Evolutionary conservation across 2,329 filamentous ascomycete genomes (phyloP).

Genomic region (Plenodomus lindquistii): DNA sequence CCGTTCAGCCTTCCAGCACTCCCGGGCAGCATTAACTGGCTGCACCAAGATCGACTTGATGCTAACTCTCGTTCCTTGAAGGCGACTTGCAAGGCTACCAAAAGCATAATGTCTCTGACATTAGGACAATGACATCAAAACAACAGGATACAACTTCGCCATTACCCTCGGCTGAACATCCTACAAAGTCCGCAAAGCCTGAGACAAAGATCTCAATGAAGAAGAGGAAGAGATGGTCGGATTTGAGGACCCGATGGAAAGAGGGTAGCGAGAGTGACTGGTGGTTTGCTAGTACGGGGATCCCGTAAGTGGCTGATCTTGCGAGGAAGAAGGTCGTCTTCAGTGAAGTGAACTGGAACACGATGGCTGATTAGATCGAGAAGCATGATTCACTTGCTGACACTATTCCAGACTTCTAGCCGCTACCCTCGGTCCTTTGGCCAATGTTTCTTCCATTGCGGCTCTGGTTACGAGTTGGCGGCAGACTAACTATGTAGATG

Average conservation of each 20-base stretch:
- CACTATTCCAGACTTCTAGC: conserved; percentile 62
- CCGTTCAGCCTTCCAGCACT: neutral
- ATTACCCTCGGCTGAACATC: neutral
- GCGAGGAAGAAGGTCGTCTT: too few species aligned
- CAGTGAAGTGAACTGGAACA: too few species aligned
- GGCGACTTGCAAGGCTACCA: neutral
- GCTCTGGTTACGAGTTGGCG: conserved; percentile 83
- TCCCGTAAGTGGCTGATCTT: conserved; percentile 21
- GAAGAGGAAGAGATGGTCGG: conserved; percentile 11
- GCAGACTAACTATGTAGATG: conserved; percentile 56
- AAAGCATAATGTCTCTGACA: neutral
- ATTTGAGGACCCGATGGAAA: conserved; percentile 15
- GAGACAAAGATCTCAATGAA: neutral
- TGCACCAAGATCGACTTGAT: too few species aligned
- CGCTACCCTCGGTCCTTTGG: conserved; percentile 81
- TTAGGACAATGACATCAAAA: neutral
- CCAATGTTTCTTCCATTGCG: conserved; percentile 85
- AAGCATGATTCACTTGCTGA: neutral
- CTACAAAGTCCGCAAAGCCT: neutral
- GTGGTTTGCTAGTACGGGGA: conserved; percentile 47
- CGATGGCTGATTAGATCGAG: too few species aligned
- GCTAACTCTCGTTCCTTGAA: conserved; percentile 4
- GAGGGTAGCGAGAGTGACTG: conserved; percentile 33
- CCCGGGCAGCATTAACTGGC: neutral
- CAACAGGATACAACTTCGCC: neutral